A percentile compares a stretch with the other conserved stretches of the same genome.
These are phyloP conservation scores for Rhizopus sp. DNA, from an alignment of 371 early-diverging fungal species.

Conservation along the genomic window DNA sequence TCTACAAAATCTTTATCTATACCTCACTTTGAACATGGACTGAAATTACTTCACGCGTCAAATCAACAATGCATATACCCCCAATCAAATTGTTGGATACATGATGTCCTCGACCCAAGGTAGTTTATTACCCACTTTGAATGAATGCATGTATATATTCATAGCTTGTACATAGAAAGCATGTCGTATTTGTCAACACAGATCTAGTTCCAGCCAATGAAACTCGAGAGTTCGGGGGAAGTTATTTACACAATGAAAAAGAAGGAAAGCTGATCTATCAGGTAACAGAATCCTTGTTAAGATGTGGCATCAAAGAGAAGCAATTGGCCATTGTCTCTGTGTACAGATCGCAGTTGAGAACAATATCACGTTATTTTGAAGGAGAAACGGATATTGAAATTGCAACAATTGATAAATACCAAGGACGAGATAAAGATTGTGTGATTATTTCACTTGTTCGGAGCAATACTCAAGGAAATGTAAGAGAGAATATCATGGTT, in stretches of 20 bases:
- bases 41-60: slow-evolving; percentile 25
- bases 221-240: slow-evolving; percentile 32
- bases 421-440: slow-evolving; percentile 93
- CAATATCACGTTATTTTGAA: slow-evolving; percentile 50
- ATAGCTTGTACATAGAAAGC: slow-evolving; percentile 33
- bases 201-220: slow-evolving; percentile 69
- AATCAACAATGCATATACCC: not conserved
- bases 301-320: slow-evolving; percentile 64
- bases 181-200: slow-evolving; percentile 85
- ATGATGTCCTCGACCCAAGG: slow-evolving; percentile 62
- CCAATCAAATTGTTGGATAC: slow-evolving; percentile 63
- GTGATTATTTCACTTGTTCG: slow-evolving; percentile 90
- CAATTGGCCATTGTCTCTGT: slow-evolving; percentile 86
- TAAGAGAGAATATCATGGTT: slow-evolving; percentile 27
- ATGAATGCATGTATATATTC: not conserved
- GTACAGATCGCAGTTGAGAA: slow-evolving; percentile 81
- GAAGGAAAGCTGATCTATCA: slow-evolving; percentile 72
- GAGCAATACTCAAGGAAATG: slow-evolving; percentile 71
- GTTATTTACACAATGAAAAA: slow-evolving; percentile 64
- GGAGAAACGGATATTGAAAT: slow-evolving; percentile 56
- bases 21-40: slow-evolving; percentile 38
- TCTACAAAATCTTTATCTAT: slow-evolving; percentile 57
- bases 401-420: slow-evolving; percentile 89
- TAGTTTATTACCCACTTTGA: slow-evolving; percentile 19
- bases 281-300: slow-evolving; percentile 52